phyloP scores from a whole-genome alignment of 2,329 filamentous ascomycete species.

The Fusarium aywerte region DNA sequence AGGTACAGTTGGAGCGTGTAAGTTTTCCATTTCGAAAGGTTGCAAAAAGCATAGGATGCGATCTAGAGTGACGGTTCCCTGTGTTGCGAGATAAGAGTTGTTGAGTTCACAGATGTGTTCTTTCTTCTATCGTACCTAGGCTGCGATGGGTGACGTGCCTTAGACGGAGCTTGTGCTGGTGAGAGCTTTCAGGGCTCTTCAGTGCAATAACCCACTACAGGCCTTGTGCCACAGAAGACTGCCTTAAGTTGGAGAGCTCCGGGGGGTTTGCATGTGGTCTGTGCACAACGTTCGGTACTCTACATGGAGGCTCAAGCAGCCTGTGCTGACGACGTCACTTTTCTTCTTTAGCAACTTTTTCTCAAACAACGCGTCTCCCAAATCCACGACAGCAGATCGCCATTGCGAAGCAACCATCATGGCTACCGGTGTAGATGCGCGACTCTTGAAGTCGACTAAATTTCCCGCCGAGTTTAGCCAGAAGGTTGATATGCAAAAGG shows the following conservation, averaged over 20 bases:
- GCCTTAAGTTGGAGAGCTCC: neutral
- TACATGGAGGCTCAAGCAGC: slow-evolving; percentile 1
- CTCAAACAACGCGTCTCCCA: slow-evolving; percentile 36
- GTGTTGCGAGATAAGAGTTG: slow-evolving; percentile 10
- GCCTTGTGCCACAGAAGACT: neutral
- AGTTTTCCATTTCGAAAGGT: slow-evolving; percentile 59
- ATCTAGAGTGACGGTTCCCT: neutral
- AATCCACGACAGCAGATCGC: slow-evolving; percentile 25
- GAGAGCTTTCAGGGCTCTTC: slow-evolving; percentile 16
- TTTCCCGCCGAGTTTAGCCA: slow-evolving; percentile 93
- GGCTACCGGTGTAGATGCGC: slow-evolving; percentile 87
- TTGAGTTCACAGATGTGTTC: neutral
- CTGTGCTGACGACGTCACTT: slow-evolving; percentile 48
- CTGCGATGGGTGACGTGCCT: slow-evolving; percentile 40
- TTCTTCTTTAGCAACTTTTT: slow-evolving; percentile 39
- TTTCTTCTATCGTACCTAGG: slow-evolving; percentile 13
- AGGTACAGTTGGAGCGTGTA: slow-evolving; percentile 69
- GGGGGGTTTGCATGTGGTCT: slow-evolving; percentile 14
- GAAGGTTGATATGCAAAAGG: slow-evolving; percentile 97
- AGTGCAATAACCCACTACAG: slow-evolving; percentile 12
- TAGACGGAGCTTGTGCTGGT: neutral
- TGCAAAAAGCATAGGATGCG: slow-evolving; percentile 20
- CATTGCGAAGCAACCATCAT: slow-evolving; percentile 59
- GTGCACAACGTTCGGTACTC: slow-evolving; percentile 18
- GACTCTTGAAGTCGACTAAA: slow-evolving; percentile 89